phyloP scores from a whole-genome alignment of 2,329 filamentous ascomycete genomes.

The Hawksworthiomyces lignivorus region DNA sequence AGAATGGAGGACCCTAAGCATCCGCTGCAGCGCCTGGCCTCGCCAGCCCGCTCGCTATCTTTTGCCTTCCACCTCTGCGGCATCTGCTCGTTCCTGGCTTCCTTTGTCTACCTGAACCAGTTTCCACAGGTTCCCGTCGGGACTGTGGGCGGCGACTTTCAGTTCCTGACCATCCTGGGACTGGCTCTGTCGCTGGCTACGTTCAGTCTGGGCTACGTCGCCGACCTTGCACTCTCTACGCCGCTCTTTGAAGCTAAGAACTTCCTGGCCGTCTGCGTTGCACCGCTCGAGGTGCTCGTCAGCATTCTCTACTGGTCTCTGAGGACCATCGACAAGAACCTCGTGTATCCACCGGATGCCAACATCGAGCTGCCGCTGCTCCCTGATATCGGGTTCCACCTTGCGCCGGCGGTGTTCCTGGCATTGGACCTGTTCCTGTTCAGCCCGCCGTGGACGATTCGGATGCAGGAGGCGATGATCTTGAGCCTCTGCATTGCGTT shows the following conservation, averaged over 20 bases:
- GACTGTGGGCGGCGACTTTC: constrained; percentile 60
- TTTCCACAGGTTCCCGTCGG: constrained; percentile 46
- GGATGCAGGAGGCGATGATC: constrained; percentile 48
- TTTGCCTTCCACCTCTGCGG: constrained; percentile 52
- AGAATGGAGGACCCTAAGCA: constrained; percentile 41
- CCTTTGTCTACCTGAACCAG: constrained; percentile 41
- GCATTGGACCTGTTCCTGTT: constrained; percentile 58
- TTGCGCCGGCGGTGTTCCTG: constrained; percentile 57
- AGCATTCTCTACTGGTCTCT: constrained; percentile 67
- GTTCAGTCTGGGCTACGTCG: constrained; percentile 53
- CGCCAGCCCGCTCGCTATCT: constrained; percentile 58
- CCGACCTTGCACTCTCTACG: constrained; percentile 53
- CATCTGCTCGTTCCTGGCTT: constrained; percentile 43
- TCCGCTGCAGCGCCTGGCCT: constrained; percentile 56
- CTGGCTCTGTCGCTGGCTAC: constrained; percentile 53
- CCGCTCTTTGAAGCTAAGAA: constrained; percentile 62
- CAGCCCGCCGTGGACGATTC: constrained; percentile 65
- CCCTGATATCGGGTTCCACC: constrained; percentile 56
- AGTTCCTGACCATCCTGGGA: constrained; percentile 69
- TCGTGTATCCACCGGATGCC: constrained; percentile 48
- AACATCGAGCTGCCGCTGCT: constrained; percentile 47
- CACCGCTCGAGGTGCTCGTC: constrained; percentile 65
- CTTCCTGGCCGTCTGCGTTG: constrained; percentile 53
- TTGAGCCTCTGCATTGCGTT: constrained; percentile 54
- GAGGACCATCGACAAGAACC: constrained; percentile 43